Evolutionary conservation across 495 filamentous ascomycete species (phyloP).

Genomic region (Penicillium maclennaniae): DNA sequence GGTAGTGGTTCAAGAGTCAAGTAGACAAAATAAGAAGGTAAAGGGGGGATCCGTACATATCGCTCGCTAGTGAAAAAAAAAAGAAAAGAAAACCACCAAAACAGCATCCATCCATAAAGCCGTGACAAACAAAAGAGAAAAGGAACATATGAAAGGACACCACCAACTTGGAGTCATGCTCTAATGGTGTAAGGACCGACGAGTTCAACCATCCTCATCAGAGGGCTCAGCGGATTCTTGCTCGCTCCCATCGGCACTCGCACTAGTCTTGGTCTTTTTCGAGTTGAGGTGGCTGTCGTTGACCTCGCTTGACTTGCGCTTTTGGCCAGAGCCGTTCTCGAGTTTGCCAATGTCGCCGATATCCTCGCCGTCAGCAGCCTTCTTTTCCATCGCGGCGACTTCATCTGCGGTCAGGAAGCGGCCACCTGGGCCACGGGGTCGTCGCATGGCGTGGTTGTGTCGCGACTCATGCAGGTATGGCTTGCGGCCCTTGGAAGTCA

Average conservation of each 20-base stretch:
- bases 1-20: slow-evolving; percentile 7
- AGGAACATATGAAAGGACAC: slow-evolving; percentile 1
- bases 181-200: not conserved
- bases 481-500: slow-evolving; percentile 93
- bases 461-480: slow-evolving; percentile 98
- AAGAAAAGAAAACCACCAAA: slow-evolving; percentile 18
- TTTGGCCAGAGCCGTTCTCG: slow-evolving; percentile 38
- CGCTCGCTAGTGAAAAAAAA: slow-evolving; percentile 40
- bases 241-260: slow-evolving; percentile 47
- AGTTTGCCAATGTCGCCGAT: slow-evolving; percentile 32
- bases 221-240: slow-evolving; percentile 45
- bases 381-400: slow-evolving; percentile 81
- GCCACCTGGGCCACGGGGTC: slow-evolving; percentile 92
- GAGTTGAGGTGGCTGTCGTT: slow-evolving; percentile 39
- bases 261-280: slow-evolving; percentile 49
- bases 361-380: slow-evolving; percentile 26
- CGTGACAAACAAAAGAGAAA: slow-evolving; percentile 21
- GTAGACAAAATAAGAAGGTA: slow-evolving; percentile 10
- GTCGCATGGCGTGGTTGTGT: slow-evolving; percentile 97
- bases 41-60: slow-evolving; percentile 32
- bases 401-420: slow-evolving; percentile 98
- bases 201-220: slow-evolving; percentile 47
- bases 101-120: slow-evolving; percentile 37
- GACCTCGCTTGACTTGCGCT: slow-evolving; percentile 49
- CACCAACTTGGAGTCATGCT: not conserved